These are phyloP conservation scores for Lophiostoma macrostomum DNA, from an alignment of 495 filamentous ascomycete species.

Conservation along the genomic window DNA sequence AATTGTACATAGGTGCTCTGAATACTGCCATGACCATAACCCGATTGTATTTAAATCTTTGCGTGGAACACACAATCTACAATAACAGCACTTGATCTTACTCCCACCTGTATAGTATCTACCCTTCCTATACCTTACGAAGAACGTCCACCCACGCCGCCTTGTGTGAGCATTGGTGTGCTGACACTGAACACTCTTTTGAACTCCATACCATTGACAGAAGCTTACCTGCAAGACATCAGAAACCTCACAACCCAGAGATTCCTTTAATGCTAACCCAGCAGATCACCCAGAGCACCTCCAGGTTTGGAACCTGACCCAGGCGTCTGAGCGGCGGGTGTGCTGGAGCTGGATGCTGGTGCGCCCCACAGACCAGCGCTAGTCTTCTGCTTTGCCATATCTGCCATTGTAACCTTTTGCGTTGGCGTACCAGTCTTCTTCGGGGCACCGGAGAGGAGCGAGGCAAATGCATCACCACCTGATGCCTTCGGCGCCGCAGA, in stretches of 20 bases:
- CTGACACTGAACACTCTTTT: no score
- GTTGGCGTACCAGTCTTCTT: constrained; percentile 67
- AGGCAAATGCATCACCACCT: constrained; percentile 81
- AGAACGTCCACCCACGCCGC: no score
- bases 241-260: background rate
- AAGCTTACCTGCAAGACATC: no score
- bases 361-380: constrained; percentile 89
- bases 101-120: no score
- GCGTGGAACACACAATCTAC: no score
- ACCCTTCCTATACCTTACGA: no score
- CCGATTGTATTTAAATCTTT: no score
- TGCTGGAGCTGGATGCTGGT: constrained; percentile 47
- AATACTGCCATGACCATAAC: no score
- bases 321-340: constrained; percentile 23
- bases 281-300: constrained; percentile 33
- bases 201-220: no score
- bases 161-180: no score
- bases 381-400: constrained; percentile 94
- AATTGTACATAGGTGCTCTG: no score
- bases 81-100: no score
- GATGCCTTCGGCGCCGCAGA: constrained; percentile 54
- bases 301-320: constrained; percentile 40
- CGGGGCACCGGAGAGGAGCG: constrained; percentile 75
- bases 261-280: constrained; percentile 21
- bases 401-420: constrained; percentile 72